Evolutionary conservation across 208 protist species (phyloP).

Genomic region (Leptomonas seymouri): DNA sequence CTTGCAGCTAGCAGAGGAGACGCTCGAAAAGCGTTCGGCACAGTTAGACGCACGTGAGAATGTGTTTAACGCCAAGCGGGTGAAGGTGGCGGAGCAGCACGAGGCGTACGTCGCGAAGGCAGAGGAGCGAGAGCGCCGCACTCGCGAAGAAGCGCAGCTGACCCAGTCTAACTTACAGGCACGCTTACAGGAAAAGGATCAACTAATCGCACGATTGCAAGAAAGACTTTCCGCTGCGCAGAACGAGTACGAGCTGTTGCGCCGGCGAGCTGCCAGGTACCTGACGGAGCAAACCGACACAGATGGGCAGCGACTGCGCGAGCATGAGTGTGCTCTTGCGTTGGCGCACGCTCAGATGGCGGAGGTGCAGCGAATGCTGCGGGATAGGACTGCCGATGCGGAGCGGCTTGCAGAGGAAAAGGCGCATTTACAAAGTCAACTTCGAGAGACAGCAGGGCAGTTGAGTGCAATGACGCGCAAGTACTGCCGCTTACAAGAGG

Average conservation of each 20-base stretch:
- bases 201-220: conserved; percentile 42
- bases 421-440: conserved; percentile 32
- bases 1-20: conserved; percentile 58
- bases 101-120: conserved; percentile 67
- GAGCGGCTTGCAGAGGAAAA: conserved; percentile 37
- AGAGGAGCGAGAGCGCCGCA: conserved; percentile 59
- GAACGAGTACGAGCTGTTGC: conserved; percentile 76
- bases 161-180: conserved; percentile 50
- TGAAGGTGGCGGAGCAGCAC: conserved; percentile 82
- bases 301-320: conserved; percentile 30
- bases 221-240: conserved; percentile 51
- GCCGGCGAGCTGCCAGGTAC: conserved; percentile 39
- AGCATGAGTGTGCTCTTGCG: conserved; percentile 48
- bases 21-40: conserved; percentile 51
- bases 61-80: conserved; percentile 66
- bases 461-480: conserved; percentile 36
- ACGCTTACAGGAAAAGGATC: conserved; percentile 64
- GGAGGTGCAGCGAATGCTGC: conserved; percentile 38
- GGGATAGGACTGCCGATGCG: conserved; percentile 32
- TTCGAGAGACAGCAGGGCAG: conserved; percentile 40
- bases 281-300: conserved; percentile 40
- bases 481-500: conserved; percentile 45
- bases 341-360: conserved; percentile 41
- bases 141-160: conserved; percentile 54
- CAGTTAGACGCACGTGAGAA: conserved; percentile 82